Evolutionary conservation across 176 grass and related monocot genomes (phyloP), one percentile per base, ranked within the genome.

Genomic region (Ampelocalamus luodianensis): DNA sequence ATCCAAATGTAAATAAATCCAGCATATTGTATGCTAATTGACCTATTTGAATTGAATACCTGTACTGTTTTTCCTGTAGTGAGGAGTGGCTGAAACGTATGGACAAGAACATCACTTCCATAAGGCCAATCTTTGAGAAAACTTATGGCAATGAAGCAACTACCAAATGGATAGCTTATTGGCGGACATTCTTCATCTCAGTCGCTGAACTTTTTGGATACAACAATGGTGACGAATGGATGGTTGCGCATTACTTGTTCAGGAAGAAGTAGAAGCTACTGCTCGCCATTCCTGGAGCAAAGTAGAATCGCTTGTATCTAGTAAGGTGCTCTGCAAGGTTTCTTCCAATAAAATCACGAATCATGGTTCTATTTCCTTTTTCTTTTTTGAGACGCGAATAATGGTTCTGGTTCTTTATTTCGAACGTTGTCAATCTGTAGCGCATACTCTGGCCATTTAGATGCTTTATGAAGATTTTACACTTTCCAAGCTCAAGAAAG

Each of bases 171-270:
- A 99, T 92, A 71, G 91, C 90, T 48, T 94, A 99, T 49, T 99
- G 96, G 93, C 82, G 91, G 36, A 94, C 93, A 55, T 94, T 99
- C 77, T 99, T 99, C 88, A 91, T 96, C 58, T 92, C 96, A 10
- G 91, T 99, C 0, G 93, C 96, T 14, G 96, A 96, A 70, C 96
- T 96, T 76, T 98, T 96, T 42, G 84, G 86, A 37, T 99, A 96
- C 86, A 99, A 91, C 71, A 92, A 99, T 76, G 96, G 96, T 8
- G 93, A 96, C 15, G 96, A 99, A 76, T 99, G 93, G 96, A 96
- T 96, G 96, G 91, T 94, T 71, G 86, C 93, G 20, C 93, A 81
- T 55, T 93, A 82, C 82, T 80, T 99, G 60, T 94, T 96, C 34
- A 88, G 63, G 65, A 99, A 92, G 80, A 96, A 96, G 83, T 95